Base-by-base conservation (phyloP, 305 asterid species). In the Vinca major region DNA sequence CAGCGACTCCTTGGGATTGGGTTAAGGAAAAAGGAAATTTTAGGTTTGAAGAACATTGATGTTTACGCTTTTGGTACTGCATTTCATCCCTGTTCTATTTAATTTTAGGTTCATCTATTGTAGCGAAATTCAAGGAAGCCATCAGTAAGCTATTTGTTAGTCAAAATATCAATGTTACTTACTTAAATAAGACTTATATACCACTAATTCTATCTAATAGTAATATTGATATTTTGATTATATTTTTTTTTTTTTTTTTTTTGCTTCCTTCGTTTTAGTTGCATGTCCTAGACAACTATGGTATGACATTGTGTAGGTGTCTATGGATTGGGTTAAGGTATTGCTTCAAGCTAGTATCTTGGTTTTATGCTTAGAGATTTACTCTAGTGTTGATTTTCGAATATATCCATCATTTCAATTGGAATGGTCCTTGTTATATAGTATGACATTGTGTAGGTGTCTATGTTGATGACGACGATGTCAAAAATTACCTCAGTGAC, bases 1-100 rank as follows among this genome's bases (percentile, higher is more conserved):
- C 97, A 88, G 74, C 81, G 82, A 62, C 96, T 92, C 51, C 96
- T 92, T 40, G 98, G 98, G 60, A 74, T 87, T 71, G 98, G 98
- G 53, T 58, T 88, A 55, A 78, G 95, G 78, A 77, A 79, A 67
- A 90, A 87, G 76, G 85, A 92, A 7, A 50, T 90, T 44, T 76
- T 92, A 65, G 97, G 98, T 66, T 78, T 92, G 86, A 90, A 92
- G 67, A 88, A 92, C 81, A 84, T 92, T 40, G 95, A 90, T 67
- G 95, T 90, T 69, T 92, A 92, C 65, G 96, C 97, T 76, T 92
- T 82, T 74, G 98, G 98, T 90, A 86, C 75, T 37, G 13, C 67
- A 60, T 83, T 75, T 49, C 12, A n/a, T 40, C 63, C 66, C 49
- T 51, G 40, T 13, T 37, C 13, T 44, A 51, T 40, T 17, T 50